phyloP scores from a whole-genome alignment of 176 grass and related monocot genomes.

The Cymbopogon citratus region DNA sequence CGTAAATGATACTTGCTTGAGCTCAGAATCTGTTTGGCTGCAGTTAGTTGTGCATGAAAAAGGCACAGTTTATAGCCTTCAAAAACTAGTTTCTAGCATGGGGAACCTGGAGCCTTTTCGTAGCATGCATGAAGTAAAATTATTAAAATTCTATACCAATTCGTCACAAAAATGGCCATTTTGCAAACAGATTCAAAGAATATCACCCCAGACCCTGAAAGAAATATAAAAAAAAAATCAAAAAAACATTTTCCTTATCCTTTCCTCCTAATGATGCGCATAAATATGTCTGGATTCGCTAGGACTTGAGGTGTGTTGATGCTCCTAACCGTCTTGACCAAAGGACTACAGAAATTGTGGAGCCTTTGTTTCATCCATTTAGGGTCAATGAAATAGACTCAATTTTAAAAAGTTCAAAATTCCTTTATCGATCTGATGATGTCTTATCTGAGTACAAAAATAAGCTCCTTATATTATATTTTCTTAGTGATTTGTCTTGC shows the following conservation, averaged over 20 bases:
- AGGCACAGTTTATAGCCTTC: not conserved
- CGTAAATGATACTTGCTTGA: not conserved
- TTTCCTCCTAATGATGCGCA: not conserved
- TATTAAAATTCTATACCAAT: not conserved
- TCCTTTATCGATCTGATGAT: not conserved
- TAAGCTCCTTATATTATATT: not conserved
- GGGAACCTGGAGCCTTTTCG: not conserved
- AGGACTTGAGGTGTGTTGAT: not conserved
- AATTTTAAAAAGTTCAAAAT: not conserved
- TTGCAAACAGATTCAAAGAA: not conserved
- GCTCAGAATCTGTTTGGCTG: not conserved
- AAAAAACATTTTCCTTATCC: not conserved
- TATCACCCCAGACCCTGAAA: not conserved
- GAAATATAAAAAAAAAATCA: not conserved
- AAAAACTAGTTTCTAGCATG: not conserved
- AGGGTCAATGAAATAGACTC: not conserved
- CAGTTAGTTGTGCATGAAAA: not conserved
- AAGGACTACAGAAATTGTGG: not conserved
- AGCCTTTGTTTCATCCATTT: not conserved
- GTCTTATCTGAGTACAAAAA: not conserved
- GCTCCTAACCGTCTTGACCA: not conserved
- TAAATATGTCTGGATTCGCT: not conserved
- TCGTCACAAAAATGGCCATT: not conserved
- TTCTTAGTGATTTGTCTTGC: slow-evolving; percentile 1
- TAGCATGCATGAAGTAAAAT: not conserved